Base-by-base conservation (phyloP, 164 flowering plant genomes). In the Magnolia officinalis region DNA sequence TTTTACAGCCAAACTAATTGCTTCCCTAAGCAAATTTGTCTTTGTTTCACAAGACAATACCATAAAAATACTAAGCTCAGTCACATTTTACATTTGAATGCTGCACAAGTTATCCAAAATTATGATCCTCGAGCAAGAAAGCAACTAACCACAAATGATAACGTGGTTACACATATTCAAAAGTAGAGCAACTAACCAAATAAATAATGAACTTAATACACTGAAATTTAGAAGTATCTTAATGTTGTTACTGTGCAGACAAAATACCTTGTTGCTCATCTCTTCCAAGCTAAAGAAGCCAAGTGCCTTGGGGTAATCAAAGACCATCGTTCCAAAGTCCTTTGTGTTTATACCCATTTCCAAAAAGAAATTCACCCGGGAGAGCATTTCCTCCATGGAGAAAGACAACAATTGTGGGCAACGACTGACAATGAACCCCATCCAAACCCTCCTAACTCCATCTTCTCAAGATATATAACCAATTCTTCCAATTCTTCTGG, bases 261-360 rank as follows among this genome's bases (percentile, higher is more conserved):
- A 66, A 18, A 67, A 70, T 85, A 96, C 99, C 99, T 96, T 96
- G 75, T 78, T 79, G 18, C 82, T 88, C 99, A 96, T 96, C 78
- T 91, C 98, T 79, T 92, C 90, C 63, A 96, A 61, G 72, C 89
- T 83, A 50, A 84, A 88, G 81, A 29, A 83, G 63, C 99, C 99
- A 76, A 96, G 88, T 24, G 84, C 88, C 80, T 87, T 87, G 31
- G 99, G 97, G 82, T 76, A 93, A 77, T 92, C 97, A 77, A 85
- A 92, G 61, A 93, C 91, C 98, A 96, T 93, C 6, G 98, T 94
- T 64, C 97, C 99, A 83, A 96, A 96, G 81, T 93, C 98, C 72
- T 83, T 87, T 79, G 84, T 84, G 78, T 84, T 80, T 91, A 96
- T 88, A 16, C 97, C 95, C 97, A 96, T 85, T 78, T 86, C 85